Percentiles rank a stretch among this genome's conserved stretches.
These are phyloP conservation scores for Aspergillus olivimuriae DNA, from an alignment of 495 filamentous ascomycete species.

Conservation along the genomic window DNA sequence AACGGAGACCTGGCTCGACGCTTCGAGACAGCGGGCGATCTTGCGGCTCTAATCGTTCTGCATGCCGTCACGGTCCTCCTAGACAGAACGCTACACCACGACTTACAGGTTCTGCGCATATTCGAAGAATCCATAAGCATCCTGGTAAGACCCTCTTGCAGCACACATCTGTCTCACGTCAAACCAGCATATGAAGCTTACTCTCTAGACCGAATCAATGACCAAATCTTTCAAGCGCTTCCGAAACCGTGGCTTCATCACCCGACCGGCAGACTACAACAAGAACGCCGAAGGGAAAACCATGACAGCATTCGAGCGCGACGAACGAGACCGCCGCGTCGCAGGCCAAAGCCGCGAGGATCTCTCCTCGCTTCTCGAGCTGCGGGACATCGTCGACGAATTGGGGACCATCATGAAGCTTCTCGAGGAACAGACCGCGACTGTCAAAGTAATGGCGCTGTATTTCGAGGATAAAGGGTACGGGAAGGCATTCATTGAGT, in stretches of 20 bases:
- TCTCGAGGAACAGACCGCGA: conserved; percentile 49
- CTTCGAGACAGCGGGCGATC: conserved; percentile 56
- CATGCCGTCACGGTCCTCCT: conserved; percentile 60
- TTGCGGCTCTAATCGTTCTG: conserved; percentile 54
- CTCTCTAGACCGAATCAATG: conserved; percentile 51
- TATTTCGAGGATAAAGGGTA: conserved; percentile 31
- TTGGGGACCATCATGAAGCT: conserved; percentile 51
- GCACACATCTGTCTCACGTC: too few relatives aligned
- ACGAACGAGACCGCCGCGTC: conserved; percentile 44
- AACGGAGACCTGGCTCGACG: conserved; percentile 61
- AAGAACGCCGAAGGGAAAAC: conserved; percentile 38
- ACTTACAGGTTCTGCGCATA: conserved; percentile 58
- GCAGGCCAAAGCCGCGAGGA: conserved; percentile 55
- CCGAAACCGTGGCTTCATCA: conserved; percentile 41
- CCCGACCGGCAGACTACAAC: conserved; percentile 44
- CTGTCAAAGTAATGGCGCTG: conserved; percentile 43
- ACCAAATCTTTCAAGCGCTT: conserved; percentile 59
- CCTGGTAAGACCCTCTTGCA: conserved; percentile 38
- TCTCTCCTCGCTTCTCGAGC: conserved; percentile 56
- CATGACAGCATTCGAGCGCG: conserved; percentile 34
- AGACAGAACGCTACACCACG: conserved; percentile 50
- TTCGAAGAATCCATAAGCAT: conserved; percentile 65
- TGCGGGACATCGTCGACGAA: conserved; percentile 64
- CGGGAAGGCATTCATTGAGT: conserved; percentile 39
- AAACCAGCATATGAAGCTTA: conserved; percentile 1